These are phyloP conservation scores for Amphibolis antarctica DNA, from an alignment of 106 monocot species.

Conservation along the genomic window DNA sequence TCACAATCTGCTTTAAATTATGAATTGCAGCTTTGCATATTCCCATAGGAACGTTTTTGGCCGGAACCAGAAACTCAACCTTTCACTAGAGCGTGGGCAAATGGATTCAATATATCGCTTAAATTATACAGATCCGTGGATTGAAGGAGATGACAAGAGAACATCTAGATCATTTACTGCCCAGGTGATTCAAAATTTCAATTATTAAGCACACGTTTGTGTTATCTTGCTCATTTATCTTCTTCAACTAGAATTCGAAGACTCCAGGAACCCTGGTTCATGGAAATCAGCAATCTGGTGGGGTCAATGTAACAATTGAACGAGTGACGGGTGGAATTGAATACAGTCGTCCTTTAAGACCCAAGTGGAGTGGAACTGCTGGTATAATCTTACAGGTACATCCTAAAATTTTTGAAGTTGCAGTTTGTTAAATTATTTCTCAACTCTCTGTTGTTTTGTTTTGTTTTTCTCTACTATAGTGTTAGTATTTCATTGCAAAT, in stretches of 20 bases:
- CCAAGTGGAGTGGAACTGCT: slow-evolving; percentile 90
- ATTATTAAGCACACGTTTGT: neutral
- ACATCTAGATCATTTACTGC: slow-evolving; percentile 84
- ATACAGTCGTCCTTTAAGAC: slow-evolving; percentile 78
- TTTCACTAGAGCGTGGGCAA: slow-evolving; percentile 93
- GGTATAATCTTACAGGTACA: slow-evolving; percentile 83
- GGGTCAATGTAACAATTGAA: slow-evolving; percentile 61
- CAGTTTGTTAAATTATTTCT: no score
- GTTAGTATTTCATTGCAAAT: no score
- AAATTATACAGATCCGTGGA: slow-evolving; percentile 98
- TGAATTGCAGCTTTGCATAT: slow-evolving; percentile 87
- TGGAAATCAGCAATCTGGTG: slow-evolving; percentile 45
- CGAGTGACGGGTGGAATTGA: slow-evolving; percentile 83
- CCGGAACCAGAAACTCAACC: slow-evolving; percentile 89
- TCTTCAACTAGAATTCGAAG: slow-evolving; percentile 60
- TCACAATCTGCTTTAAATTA: slow-evolving; percentile 6
- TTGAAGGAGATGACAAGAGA: slow-evolving; percentile 91
- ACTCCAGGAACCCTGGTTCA: slow-evolving; percentile 96
- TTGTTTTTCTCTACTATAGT: no score
- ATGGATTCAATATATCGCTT: slow-evolving; percentile 92
- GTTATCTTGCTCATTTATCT: neutral
- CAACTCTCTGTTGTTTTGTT: no score
- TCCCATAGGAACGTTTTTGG: slow-evolving; percentile 98
- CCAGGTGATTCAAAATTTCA: slow-evolving; percentile 39
- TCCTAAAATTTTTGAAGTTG: neutral